phyloP scores from a whole-genome alignment of 495 filamentous ascomycete genomes.

The Parachaetomium inaequale region DNA sequence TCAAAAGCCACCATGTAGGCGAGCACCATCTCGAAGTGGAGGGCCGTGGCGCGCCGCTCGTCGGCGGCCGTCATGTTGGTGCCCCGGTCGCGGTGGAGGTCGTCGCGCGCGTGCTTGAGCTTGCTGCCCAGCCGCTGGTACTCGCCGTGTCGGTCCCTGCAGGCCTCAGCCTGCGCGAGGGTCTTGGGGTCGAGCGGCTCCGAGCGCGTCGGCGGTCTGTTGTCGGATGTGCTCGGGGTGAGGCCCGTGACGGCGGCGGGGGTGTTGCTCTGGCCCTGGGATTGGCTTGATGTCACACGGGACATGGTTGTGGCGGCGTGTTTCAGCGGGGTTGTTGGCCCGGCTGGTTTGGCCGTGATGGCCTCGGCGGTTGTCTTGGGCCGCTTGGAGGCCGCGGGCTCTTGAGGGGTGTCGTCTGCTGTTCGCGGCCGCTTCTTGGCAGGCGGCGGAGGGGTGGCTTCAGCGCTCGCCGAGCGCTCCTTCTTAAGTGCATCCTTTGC shows the following conservation, averaged over 20 bases:
- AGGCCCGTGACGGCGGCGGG: constrained; percentile 37
- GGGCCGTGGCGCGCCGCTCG: constrained; percentile 27
- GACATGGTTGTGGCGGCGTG: constrained; percentile 44
- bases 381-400: constrained; percentile 32
- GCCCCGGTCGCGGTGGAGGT: constrained; percentile 30
- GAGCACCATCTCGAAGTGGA: constrained; percentile 43
- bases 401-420: constrained; percentile 30
- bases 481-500: constrained; percentile 39
- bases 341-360: constrained; percentile 26
- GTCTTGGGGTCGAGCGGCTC: constrained; percentile 22
- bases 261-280: constrained; percentile 39
- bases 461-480: constrained; percentile 40
- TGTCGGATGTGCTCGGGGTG: constrained; percentile 39
- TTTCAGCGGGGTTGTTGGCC: constrained; percentile 44
- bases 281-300: constrained; percentile 46
- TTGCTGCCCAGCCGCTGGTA: constrained; percentile 36
- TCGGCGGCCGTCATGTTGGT: constrained; percentile 22
- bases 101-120: constrained; percentile 47
- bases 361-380: constrained; percentile 28
- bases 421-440: constrained; percentile 44
- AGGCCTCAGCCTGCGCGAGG: constrained; percentile 22
- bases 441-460: constrained; percentile 35
- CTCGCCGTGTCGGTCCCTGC: constrained; percentile 23
- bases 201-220: constrained; percentile 32
- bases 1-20: constrained; percentile 42